Evolutionary conservation across 2,329 filamentous ascomycete species (phyloP), one percentile per base, ranked within the genome.

Genomic region (Leptodontidium sp.): DNA sequence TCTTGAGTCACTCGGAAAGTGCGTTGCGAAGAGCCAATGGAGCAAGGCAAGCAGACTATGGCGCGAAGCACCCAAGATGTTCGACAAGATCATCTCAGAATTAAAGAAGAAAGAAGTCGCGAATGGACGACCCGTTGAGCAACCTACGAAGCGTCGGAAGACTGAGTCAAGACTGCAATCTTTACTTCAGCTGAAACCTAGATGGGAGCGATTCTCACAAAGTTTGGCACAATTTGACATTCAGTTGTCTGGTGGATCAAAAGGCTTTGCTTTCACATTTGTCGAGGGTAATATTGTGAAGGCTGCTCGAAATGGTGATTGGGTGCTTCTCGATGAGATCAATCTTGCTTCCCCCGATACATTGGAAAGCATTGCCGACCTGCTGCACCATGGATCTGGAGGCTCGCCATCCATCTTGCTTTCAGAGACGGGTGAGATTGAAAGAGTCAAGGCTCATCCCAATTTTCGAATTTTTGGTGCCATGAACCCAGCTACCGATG

Each of bases 401-500:
- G 88, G 89, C 43, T 84, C 85, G 0, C 95, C 95, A 1, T 98
- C 93, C 0, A 90, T 99, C 57, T 82, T 99, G 4, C 86, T 99
- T 8, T 94, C 94, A 0, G 96, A 99, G 81, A 96, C 94, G 49
- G 96, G 96, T 47, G 94, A 96, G 74, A 93, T 97, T 53, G 93
- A 98, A 79, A 89, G 94, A 72, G 90, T 99, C 45, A 86, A 90
- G 70, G 96, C 94, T 0, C 95, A 99, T 79, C 91, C 93, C 0
- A 90, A 97, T 72, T 99, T 99, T 79, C 90, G 96, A 49, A 92
- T 99, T 15, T 99, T 99, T 77, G 97, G 93, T 63, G 96, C 97
- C 35, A 99, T 99, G 96, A 99, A 99, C 77, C 96, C 96, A 38
- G 96, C 96, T 5, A 99, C 96, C 2, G 96, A 99, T 82, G 90